Evolutionary conservation across 345 rosid genomes (phyloP).

Genomic region (Corymbia maculata): DNA sequence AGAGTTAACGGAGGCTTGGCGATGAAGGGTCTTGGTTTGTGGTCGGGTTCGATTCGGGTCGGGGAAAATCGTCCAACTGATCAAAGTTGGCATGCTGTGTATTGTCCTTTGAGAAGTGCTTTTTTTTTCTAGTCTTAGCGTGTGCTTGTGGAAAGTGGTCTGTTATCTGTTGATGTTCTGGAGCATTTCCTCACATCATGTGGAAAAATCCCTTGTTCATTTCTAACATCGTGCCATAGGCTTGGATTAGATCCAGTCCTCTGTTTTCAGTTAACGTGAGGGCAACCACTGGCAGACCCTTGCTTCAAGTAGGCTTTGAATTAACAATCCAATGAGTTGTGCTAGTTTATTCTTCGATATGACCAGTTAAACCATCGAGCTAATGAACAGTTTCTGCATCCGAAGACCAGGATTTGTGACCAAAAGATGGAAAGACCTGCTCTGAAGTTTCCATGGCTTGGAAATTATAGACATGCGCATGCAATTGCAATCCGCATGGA

Average conservation of each 20-base stretch:
- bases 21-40: constrained; percentile 15
- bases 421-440: background rate
- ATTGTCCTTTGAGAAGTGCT: background rate
- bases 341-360: background rate
- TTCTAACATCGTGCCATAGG: background rate
- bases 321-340: background rate
- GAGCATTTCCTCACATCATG: background rate
- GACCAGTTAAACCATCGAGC: background rate
- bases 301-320: background rate
- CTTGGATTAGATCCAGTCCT: background rate
- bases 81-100: background rate
- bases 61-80: background rate
- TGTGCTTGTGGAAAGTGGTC: background rate
- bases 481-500: background rate
- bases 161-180: background rate
- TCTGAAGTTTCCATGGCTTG: background rate
- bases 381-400: background rate
- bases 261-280: background rate
- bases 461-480: background rate
- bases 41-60: background rate
- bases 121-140: background rate
- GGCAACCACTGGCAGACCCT: background rate
- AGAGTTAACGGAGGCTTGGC: constrained; percentile 79
- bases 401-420: background rate
- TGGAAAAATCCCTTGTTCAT: background rate